These are phyloP conservation scores for Spergularia azorica DNA, from an alignment of 179 eudicot species.

Conservation along the genomic window DNA sequence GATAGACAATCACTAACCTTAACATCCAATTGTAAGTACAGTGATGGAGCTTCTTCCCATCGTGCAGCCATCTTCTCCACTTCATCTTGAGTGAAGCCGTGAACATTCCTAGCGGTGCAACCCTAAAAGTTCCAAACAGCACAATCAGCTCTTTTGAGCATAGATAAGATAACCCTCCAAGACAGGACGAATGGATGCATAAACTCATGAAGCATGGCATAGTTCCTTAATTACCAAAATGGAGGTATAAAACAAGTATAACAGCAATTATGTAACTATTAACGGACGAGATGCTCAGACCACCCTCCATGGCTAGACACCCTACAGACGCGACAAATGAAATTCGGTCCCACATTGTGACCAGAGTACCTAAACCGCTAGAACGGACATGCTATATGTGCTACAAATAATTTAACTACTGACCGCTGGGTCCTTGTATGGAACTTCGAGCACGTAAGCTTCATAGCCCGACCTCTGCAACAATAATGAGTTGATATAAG, in stretches of 20 bases:
- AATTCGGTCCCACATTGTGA: neutral
- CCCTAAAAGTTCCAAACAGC: conserved; percentile 49
- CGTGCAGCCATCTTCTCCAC: conserved; percentile 78
- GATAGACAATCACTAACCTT: conserved; percentile 51
- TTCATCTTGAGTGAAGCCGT: conserved; percentile 71
- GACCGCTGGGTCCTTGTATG: conserved; percentile 92
- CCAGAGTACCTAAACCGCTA: conserved; percentile 6
- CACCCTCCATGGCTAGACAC: conserved; percentile 4
- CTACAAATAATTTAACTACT: conserved; percentile 32
- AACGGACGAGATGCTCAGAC: conserved; percentile 2
- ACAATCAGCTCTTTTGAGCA: conserved; percentile 6
- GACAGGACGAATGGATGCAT: neutral
- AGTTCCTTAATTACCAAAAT: neutral
- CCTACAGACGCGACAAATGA: neutral
- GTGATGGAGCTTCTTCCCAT: conserved; percentile 93
- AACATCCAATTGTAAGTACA: conserved; percentile 75
- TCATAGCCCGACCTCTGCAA: conserved; percentile 94
- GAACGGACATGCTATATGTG: neutral
- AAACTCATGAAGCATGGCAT: neutral
- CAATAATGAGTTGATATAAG: conserved; percentile 18
- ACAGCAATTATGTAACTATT: neutral
- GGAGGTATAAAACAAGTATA: too few species aligned
- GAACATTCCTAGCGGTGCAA: conserved; percentile 93
- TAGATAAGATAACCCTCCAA: neutral
- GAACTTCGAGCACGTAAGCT: conserved; percentile 85